Evolutionary conservation across 768 basidiomycete species (phyloP), one percentile per base, ranked within the genome.

Genomic region (Agrocybe praecox): DNA sequence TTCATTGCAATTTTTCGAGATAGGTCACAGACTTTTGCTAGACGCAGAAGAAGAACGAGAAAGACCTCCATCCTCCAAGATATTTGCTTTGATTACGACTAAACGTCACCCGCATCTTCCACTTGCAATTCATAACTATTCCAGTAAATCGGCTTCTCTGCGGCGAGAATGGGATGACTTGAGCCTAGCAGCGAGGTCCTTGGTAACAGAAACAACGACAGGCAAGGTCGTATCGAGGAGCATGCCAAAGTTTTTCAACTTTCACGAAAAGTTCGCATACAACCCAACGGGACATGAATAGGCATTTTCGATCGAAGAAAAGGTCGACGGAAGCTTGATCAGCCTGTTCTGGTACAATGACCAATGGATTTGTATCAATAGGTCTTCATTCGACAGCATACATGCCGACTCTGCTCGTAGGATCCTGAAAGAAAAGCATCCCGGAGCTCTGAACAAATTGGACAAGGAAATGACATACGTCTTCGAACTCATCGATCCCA

Each of bases 231-330:
- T 68, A 44, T 66, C 67, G 6, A 53, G 67, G 15, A 65, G 63
- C 40, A 60, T 68, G 21, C 56, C 57, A 6, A 68, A 68, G 34
- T 68, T 68, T 62, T 66, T 68, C 56, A 68, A 68, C 43, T 59
- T 54, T 26, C 52, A 66, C 45, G 67, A 68, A 46, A 62, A 58
- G 40, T 40, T 62, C 24, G 65, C 62, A 2, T 68, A 68, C 49
- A 58, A 60, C 29, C 67, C 67, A 2, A 65, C 62, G 1, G 67
- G 67, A 1, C 0, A 18, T 4, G 67, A 68, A 46, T 49, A 59
- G n/a, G 46, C 62, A 9, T 68, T 62, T 49, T 40, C 52, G 12
- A 63, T 65, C 1, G 63, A 68, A 40, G 67, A 68, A 46, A 66
- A 68, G 46, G 48, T 68, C 2, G 67, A 68, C 18, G 65, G 67